Percentiles rank a stretch among this genome's conserved stretches.
Conservation (phyloP, 306 rosid genomes). For the Cercis canadensis region DNA sequence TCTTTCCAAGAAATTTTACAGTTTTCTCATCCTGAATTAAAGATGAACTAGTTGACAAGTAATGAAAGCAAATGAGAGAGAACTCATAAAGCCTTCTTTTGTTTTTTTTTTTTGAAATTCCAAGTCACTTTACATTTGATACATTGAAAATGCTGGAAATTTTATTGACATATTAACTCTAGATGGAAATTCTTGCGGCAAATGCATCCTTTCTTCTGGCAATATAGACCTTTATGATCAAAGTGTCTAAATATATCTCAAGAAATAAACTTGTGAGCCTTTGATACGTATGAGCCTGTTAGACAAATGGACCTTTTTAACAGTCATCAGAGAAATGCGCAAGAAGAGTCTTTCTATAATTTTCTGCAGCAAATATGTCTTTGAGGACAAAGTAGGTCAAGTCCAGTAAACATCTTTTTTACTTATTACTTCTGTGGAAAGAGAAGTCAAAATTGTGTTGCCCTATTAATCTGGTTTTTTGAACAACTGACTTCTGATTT, state of each 20-base stretch:
- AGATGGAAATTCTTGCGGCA: slow-evolving; percentile 7
- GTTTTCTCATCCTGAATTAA: slow-evolving; percentile 3
- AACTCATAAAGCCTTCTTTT: background rate
- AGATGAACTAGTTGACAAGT: slow-evolving; percentile 7
- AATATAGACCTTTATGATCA: slow-evolving; percentile 1
- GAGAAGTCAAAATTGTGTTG: background rate
- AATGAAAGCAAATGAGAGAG: slow-evolving; percentile 10
- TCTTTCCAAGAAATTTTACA: slow-evolving; percentile 8
- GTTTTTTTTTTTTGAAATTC: slow-evolving; percentile 1
- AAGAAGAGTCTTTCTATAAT: background rate
- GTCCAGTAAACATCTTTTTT: slow-evolving; percentile 1
- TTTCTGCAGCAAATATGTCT: background rate
- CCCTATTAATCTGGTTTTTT: background rate
- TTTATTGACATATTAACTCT: slow-evolving; percentile 6
- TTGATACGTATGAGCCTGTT: background rate
- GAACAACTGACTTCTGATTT: background rate
- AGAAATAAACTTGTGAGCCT: background rate
- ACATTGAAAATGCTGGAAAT: background rate
- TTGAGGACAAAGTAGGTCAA: background rate
- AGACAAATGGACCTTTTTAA: background rate
- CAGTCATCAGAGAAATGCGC: background rate
- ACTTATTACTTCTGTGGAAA: background rate
- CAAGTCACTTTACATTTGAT: background rate
- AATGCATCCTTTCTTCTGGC: slow-evolving; percentile 9
- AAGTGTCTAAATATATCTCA: background rate